Evolutionary conservation across 352 stramenopile species (phyloP).

Genomic region (Blastocystis sp.): DNA sequence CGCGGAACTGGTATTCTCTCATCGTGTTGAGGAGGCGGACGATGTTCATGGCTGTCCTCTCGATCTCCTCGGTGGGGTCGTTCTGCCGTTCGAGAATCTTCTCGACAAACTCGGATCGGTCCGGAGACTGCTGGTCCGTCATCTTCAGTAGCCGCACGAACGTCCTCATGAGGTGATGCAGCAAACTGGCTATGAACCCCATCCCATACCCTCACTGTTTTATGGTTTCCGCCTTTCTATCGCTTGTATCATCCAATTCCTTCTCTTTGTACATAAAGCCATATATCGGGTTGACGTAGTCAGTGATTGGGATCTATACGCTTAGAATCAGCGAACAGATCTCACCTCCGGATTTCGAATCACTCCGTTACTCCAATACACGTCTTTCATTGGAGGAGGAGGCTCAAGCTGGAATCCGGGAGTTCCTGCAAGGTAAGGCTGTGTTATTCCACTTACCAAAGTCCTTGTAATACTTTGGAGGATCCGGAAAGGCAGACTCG

Average conservation of each 20-base stretch:
- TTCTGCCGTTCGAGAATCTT: background rate
- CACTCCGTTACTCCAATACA: conserved; percentile 50
- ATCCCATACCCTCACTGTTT: background rate
- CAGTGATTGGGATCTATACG: conserved; percentile 13
- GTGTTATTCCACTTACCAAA: conserved; percentile 32
- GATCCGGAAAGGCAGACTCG: conserved; percentile 34
- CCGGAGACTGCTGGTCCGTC: background rate
- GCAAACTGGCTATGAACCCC: conserved; percentile 21
- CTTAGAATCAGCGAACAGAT: background rate
- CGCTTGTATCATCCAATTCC: conserved; percentile 21
- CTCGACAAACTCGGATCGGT: background rate
- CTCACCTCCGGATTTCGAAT: conserved; percentile 22
- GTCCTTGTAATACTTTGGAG: conserved; percentile 56
- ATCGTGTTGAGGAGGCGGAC: conserved; percentile 41
- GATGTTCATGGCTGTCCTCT: conserved; percentile 33
- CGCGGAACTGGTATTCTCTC: conserved; percentile 41
- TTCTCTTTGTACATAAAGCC: conserved; percentile 24
- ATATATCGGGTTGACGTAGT: conserved; percentile 33
- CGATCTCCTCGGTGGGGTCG: background rate
- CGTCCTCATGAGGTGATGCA: conserved; percentile 44
- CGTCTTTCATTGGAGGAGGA: conserved; percentile 44
- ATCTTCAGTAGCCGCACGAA: conserved; percentile 31
- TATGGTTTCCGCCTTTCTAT: conserved; percentile 23
- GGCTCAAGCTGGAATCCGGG: background rate
- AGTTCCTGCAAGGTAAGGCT: background rate